These are phyloP conservation scores for Epichloe baconii DNA, from an alignment of 2,329 filamentous ascomycete genomes.

Conservation along the genomic window DNA sequence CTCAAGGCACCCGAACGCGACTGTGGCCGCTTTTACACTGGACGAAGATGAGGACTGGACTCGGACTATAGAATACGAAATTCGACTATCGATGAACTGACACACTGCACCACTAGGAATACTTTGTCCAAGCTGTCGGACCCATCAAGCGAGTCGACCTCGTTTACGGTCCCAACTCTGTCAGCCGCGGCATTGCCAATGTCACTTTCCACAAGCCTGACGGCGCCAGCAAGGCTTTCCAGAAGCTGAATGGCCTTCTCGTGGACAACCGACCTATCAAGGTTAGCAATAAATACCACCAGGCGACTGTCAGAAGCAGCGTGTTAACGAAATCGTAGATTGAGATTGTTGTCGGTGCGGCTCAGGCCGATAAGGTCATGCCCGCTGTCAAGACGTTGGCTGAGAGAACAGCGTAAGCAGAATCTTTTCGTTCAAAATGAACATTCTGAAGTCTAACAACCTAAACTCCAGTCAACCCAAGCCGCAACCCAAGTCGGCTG, in stretches of 20 bases:
- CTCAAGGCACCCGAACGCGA: background rate
- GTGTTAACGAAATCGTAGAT: slow-evolving; percentile 42
- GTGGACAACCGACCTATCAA: slow-evolving; percentile 88
- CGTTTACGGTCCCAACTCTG: slow-evolving; percentile 83
- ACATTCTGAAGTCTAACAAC: background rate
- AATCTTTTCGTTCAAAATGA: background rate
- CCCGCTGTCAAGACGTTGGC: slow-evolving; percentile 58
- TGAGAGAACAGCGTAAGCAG: slow-evolving; percentile 63
- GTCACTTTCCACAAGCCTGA: slow-evolving; percentile 74
- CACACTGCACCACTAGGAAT: slow-evolving; percentile 69
- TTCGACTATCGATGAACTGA: slow-evolving; percentile 45
- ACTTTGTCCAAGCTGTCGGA: slow-evolving; percentile 79
- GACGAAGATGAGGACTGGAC: slow-evolving; percentile 19
- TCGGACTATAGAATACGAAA: slow-evolving; percentile 10
- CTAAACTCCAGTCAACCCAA: slow-evolving; percentile 17
- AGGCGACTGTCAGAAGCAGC: background rate
- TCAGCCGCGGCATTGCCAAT: slow-evolving; percentile 83
- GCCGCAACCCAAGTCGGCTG: slow-evolving; percentile 66
- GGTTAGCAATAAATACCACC: slow-evolving; percentile 31
- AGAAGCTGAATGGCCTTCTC: slow-evolving; percentile 73
- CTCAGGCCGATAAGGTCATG: slow-evolving; percentile 53
- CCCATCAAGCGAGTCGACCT: slow-evolving; percentile 84
- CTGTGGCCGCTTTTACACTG: slow-evolving; percentile 7
- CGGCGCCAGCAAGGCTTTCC: slow-evolving; percentile 72
- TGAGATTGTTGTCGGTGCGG: slow-evolving; percentile 76